A percentile compares a stretch with the other conserved stretches of the same genome.
Conservation (phyloP, 352 stramenopile species). For the Aphanomyces invadans region DNA sequence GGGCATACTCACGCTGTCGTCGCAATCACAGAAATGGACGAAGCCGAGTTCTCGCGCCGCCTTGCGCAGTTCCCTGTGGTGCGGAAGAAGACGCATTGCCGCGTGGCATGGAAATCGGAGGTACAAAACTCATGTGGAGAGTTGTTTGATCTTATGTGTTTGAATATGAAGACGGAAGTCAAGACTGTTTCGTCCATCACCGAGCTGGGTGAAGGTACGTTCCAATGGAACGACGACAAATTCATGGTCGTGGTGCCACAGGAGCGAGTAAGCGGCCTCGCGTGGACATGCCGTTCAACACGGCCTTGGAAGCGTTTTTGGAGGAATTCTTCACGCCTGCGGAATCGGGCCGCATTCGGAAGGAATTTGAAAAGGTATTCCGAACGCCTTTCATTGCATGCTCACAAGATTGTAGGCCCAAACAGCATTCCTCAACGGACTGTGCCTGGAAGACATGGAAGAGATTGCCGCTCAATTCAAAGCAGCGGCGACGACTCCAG, state of each 20-base stretch:
- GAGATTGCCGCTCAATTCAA: constrained; percentile 14
- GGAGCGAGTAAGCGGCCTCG: neutral
- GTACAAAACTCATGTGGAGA: neutral
- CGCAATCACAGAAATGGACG: constrained; percentile 17
- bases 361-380: constrained; percentile 15
- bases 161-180: neutral
- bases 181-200: constrained; percentile 8
- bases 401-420: neutral
- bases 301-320: constrained; percentile 17
- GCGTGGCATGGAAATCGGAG: constrained; percentile 19
- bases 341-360: neutral
- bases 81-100: constrained; percentile 17
- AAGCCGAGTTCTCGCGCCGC: constrained; percentile 22
- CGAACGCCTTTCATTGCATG: neutral
- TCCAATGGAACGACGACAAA: too few species aligned
- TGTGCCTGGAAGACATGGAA: constrained; percentile 22
- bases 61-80: constrained; percentile 20
- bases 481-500: neutral
- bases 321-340: constrained; percentile 15
- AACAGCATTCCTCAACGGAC: constrained; percentile 1
- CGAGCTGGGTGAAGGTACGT: constrained; percentile 6
- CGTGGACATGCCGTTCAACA: constrained; percentile 3
- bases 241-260: too few species aligned
- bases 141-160: constrained; percentile 11
- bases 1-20: neutral